Percentiles rank a stretch among this genome's conserved stretches.
Evolutionary conservation across 352 stramenopile genomes (phyloP).

Genomic region (Pythium utonaiense): DNA sequence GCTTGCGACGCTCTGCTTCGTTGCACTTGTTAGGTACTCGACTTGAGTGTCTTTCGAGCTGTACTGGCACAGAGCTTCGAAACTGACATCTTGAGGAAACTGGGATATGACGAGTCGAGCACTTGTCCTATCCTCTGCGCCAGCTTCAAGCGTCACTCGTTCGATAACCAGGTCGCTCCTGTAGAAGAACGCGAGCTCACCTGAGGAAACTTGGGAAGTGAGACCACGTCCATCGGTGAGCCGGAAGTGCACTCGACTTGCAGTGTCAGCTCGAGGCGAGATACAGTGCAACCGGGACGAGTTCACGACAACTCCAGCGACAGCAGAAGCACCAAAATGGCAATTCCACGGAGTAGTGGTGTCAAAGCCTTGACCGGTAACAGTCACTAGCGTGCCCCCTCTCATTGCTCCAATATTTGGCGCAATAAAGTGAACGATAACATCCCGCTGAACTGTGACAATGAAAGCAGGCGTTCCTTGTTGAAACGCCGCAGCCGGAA

Average conservation of each 20-base stretch:
- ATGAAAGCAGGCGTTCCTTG: background rate
- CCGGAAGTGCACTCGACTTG: conserved; percentile 4
- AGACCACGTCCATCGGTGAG: background rate
- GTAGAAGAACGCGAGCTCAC: background rate
- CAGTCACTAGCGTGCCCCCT: conserved; percentile 16
- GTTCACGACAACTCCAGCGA: conserved; percentile 18
- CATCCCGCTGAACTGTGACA: conserved; percentile 1
- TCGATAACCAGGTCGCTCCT: background rate
- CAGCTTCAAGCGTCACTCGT: background rate
- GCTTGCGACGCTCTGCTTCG: background rate
- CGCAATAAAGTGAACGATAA: conserved; percentile 11
- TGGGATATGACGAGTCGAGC: background rate
- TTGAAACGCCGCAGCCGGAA: background rate
- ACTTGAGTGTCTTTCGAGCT: background rate
- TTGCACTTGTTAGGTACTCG: background rate
- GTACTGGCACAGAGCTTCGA: background rate
- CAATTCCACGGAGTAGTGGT: conserved; percentile 10
- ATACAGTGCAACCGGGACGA: conserved; percentile 5
- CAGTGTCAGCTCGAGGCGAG: background rate
- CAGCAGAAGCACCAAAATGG: conserved; percentile 20
- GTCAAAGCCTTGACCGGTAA: conserved; percentile 20
- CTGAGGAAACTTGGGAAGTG: background rate
- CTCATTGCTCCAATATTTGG: conserved; percentile 3
- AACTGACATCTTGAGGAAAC: background rate
- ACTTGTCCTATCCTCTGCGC: background rate